These are phyloP conservation scores for Cenchrus americanus DNA, from an alignment of 176 grass and related monocot species.

Conservation along the genomic window DNA sequence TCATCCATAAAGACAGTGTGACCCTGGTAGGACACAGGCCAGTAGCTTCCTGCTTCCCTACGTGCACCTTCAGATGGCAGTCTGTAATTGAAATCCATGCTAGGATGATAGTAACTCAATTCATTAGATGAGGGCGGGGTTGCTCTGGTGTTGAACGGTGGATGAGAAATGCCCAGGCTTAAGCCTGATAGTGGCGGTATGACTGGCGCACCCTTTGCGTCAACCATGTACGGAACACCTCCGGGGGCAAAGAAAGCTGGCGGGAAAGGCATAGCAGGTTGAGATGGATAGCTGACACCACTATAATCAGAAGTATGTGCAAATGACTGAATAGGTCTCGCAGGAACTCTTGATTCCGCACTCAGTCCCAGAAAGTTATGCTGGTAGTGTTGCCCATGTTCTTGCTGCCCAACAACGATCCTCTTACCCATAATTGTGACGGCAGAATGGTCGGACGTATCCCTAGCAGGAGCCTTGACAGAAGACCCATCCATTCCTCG, in stretches of 20 bases:
- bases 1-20: slow-evolving; percentile 59
- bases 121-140: slow-evolving; percentile 35
- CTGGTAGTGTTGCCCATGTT: slow-evolving; percentile 46
- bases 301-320: slow-evolving; percentile 48
- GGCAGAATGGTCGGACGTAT: slow-evolving; percentile 28
- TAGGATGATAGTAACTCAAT: slow-evolving; percentile 48
- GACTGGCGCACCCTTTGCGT: slow-evolving; percentile 49
- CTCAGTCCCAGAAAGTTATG: slow-evolving; percentile 56
- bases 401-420: slow-evolving; percentile 47
- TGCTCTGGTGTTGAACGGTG: slow-evolving; percentile 41
- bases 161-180: slow-evolving; percentile 49
- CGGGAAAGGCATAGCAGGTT: slow-evolving; percentile 38
- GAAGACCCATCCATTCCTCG: slow-evolving; percentile 39
- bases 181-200: slow-evolving; percentile 39
- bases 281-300: slow-evolving; percentile 36
- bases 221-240: slow-evolving; percentile 48
- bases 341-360: slow-evolving; percentile 28
- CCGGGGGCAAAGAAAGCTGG: slow-evolving; percentile 51
- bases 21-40: slow-evolving; percentile 49
- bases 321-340: slow-evolving; percentile 44
- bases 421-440: slow-evolving; percentile 67
- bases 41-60: slow-evolving; percentile 46
- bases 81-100: slow-evolving; percentile 57
- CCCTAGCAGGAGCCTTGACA: slow-evolving; percentile 42
- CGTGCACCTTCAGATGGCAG: slow-evolving; percentile 44